These are phyloP conservation scores for Petunia hybrid DNA, from an alignment of 305 asterid genomes.

Conservation along the genomic window DNA sequence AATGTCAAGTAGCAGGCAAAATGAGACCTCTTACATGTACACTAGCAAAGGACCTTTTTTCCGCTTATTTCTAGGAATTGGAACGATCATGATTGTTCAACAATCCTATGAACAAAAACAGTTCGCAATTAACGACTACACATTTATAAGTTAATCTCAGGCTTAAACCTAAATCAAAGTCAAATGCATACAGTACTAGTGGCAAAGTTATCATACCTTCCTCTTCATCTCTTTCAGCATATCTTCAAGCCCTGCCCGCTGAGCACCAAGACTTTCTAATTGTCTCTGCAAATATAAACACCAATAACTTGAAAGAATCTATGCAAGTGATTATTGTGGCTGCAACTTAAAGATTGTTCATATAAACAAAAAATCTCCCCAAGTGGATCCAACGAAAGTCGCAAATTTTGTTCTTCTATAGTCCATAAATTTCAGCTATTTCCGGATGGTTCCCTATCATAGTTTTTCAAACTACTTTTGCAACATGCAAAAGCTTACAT, in stretches of 20 bases:
- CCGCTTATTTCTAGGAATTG: neutral
- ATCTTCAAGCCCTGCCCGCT: conserved; percentile 99
- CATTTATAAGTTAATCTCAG: neutral
- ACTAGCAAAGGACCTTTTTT: conserved; percentile 3
- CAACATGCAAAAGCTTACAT: neutral
- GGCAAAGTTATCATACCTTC: conserved; percentile 61
- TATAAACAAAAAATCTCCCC: conserved; percentile 10
- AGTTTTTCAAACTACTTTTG: neutral
- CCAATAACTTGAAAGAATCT: neutral
- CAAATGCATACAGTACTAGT: neutral
- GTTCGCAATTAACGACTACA: neutral
- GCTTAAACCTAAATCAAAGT: neutral
- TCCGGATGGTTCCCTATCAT: neutral
- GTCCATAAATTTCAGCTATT: neutral
- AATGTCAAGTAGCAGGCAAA: neutral
- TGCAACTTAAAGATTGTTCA: conserved; percentile 8
- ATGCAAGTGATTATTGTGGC: neutral
- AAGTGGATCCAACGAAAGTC: conserved; percentile 8
- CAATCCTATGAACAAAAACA: neutral
- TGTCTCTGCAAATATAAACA: conserved; percentile 64
- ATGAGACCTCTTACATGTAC: neutral
- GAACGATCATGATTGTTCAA: neutral
- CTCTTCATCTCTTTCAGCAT: conserved; percentile 99
- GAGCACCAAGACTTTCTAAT: conserved; percentile 96
- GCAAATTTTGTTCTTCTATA: neutral